Evolutionary conservation across 805 yeast genomes (phyloP).

Genomic region (Jamesozyma spencerorum): DNA sequence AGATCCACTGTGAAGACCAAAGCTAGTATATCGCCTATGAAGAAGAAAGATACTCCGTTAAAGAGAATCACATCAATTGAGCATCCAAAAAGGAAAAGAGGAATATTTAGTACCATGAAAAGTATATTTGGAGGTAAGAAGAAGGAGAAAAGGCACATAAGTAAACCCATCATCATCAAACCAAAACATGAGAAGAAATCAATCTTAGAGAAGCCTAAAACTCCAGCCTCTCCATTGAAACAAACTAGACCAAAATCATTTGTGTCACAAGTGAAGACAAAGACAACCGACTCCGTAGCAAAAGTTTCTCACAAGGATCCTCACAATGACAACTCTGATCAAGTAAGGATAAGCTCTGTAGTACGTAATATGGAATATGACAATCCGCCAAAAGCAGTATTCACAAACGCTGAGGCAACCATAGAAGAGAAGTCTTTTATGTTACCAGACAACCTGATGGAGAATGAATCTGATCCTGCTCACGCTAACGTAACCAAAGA

Average conservation of each 20-base stretch:
- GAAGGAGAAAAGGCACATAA: background rate
- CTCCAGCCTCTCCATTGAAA: background rate
- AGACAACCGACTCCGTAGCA: background rate
- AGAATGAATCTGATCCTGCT: too few species aligned
- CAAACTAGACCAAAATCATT: conserved; percentile 1
- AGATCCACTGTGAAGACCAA: background rate
- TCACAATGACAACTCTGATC: conserved; percentile 1
- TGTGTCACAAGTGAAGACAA: background rate
- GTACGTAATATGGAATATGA: conserved; percentile 7
- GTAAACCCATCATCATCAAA: conserved; percentile 3
- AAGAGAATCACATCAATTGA: background rate
- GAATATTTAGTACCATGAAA: conserved; percentile 12
- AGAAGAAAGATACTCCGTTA: background rate
- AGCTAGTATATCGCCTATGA: background rate
- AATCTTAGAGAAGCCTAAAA: background rate
- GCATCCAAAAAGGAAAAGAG: conserved; percentile 10
- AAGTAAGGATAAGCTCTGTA: conserved; percentile 19
- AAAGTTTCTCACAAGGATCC: too few species aligned
- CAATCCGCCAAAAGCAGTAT: too few species aligned
- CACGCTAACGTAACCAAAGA: too few species aligned
- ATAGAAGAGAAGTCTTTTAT: too few species aligned
- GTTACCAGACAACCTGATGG: too few species aligned
- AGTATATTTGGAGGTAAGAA: conserved; percentile 9
- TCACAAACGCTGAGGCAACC: too few species aligned
- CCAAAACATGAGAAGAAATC: conserved; percentile 1